phyloP scores from a whole-genome alignment of 2,329 filamentous ascomycete species.

The Pseudogymnoascus pannorum region DNA sequence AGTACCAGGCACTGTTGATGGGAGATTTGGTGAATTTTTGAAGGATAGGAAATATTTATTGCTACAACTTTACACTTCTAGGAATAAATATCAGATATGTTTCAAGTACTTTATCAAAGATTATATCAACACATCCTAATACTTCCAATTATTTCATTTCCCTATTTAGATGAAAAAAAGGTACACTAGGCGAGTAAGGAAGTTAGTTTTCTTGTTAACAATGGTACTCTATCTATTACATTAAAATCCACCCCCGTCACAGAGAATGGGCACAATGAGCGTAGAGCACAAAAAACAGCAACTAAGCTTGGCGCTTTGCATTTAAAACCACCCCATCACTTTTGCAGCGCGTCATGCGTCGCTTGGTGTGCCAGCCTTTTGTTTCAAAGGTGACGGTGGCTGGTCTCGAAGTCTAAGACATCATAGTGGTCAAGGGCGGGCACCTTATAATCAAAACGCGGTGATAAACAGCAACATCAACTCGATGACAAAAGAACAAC shows the following conservation, averaged over 20 bases:
- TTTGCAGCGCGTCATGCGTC: background rate
- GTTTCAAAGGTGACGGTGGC: slow-evolving; percentile 11
- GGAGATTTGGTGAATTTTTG: slow-evolving; percentile 50
- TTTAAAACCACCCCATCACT: background rate
- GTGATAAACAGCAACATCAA: slow-evolving; percentile 1
- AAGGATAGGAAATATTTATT: background rate
- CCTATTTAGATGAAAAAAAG: background rate
- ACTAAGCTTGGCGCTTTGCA: background rate
- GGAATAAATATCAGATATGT: background rate
- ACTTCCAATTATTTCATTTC: background rate
- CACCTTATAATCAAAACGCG: background rate
- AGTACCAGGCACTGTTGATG: slow-evolving; percentile 69
- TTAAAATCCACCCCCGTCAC: too few relatives aligned
- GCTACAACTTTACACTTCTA: background rate
- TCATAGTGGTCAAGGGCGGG: background rate
- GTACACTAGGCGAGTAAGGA: background rate
- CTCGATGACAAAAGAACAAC: background rate
- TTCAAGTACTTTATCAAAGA: background rate
- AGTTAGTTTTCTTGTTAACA: background rate
- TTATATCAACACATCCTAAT: background rate
- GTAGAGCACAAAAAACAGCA: background rate
- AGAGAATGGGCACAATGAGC: background rate
- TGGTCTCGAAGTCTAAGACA: slow-evolving; percentile 6
- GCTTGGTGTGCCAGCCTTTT: slow-evolving; percentile 15
- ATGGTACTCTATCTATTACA: background rate